These are phyloP conservation scores for Oryza nivara DNA, from an alignment of 176 grass and related monocot species.

Conservation along the genomic window DNA sequence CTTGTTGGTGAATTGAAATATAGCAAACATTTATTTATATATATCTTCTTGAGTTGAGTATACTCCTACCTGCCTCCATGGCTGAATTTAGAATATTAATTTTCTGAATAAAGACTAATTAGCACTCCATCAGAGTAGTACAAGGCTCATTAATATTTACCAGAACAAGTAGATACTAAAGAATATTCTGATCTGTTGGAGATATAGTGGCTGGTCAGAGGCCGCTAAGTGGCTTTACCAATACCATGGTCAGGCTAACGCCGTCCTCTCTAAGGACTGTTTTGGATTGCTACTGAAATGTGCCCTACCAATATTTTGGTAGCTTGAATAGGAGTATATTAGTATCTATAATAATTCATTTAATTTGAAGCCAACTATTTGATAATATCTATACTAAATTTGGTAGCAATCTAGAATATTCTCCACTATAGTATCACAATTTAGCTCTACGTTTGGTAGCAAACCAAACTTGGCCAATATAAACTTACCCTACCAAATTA, in stretches of 20 bases:
- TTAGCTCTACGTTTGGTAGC: too few relatives aligned
- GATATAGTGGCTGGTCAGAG: background rate
- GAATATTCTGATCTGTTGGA: background rate
- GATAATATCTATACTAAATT: too few relatives aligned
- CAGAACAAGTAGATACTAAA: background rate
- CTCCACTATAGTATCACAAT: too few relatives aligned
- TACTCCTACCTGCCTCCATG: background rate
- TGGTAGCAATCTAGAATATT: too few relatives aligned
- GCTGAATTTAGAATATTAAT: background rate
- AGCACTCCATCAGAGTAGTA: background rate
- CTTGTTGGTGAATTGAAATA: background rate
- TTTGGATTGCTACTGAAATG: too few relatives aligned
- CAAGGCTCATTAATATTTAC: background rate
- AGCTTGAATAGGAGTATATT: too few relatives aligned
- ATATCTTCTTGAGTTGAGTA: background rate
- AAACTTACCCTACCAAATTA: too few relatives aligned
- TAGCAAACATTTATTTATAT: background rate
- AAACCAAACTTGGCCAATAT: too few relatives aligned
- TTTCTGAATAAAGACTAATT: background rate
- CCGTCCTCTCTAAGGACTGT: too few relatives aligned
- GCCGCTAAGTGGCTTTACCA: background rate
- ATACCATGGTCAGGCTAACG: background rate
- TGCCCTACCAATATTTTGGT: too few relatives aligned
- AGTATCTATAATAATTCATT: too few relatives aligned
- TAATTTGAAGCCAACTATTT: too few relatives aligned